A percentile compares a stretch with the other conserved stretches of the same genome.
These are phyloP conservation scores for Ceratorhiza oryzae-sativae DNA, from an alignment of 1,284 basidiomycete genomes.

Conservation along the genomic window DNA sequence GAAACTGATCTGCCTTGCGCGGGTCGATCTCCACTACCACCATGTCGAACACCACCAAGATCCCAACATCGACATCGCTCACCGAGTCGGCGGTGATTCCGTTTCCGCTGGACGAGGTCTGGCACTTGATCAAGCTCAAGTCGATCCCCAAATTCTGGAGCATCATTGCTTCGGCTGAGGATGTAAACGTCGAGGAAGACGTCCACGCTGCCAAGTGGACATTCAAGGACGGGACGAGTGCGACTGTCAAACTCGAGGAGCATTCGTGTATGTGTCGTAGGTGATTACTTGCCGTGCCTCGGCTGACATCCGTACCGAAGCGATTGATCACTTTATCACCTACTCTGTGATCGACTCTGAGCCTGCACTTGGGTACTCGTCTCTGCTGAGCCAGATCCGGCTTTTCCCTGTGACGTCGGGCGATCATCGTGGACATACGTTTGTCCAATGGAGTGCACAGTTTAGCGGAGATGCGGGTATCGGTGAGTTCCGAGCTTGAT, in stretches of 20 bases:
- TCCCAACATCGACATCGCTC: constrained; percentile 30
- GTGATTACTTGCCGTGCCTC: too few relatives aligned
- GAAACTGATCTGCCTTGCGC: too few relatives aligned
- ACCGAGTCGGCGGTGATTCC: constrained; percentile 36
- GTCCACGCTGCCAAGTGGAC: constrained; percentile 28
- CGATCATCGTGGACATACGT: constrained; percentile 21
- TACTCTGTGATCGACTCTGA: constrained; percentile 36
- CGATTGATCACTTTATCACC: constrained; percentile 35
- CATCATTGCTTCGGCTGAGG: constrained; percentile 23
- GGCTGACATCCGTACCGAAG: too few relatives aligned
- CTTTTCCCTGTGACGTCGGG: constrained; percentile 32
- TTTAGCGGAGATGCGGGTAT: constrained; percentile 33
- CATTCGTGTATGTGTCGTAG: constrained; percentile 20
- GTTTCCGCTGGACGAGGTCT: constrained; percentile 29
- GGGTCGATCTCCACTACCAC: background rate
- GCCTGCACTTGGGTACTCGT: constrained; percentile 23
- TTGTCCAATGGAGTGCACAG: constrained; percentile 37
- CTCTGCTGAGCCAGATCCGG: constrained; percentile 34
- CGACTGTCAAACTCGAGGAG: constrained; percentile 26
- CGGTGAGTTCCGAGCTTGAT: constrained; percentile 8
- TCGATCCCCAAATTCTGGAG: constrained; percentile 38
- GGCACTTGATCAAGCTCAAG: constrained; percentile 34
- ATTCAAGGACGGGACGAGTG: constrained; percentile 30
- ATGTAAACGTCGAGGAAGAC: constrained; percentile 30
- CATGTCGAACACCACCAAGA: constrained; percentile 2